Evolutionary conservation across 2,329 filamentous ascomycete genomes (phyloP).

Genomic region (Aphanoascus verrucosus): DNA sequence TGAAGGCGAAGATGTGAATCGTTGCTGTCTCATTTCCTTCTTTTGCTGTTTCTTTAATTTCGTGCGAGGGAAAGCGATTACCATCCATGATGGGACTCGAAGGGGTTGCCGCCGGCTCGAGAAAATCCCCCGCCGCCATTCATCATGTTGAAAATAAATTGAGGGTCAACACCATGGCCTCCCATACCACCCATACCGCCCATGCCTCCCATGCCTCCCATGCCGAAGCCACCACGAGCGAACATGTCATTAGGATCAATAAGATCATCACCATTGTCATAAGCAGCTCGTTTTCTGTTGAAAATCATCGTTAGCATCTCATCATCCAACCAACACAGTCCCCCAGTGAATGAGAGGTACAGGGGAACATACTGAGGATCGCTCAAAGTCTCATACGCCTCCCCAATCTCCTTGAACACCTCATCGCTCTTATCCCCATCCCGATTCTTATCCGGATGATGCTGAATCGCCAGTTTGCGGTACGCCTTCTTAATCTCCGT

Average conservation of each 20-base stretch:
- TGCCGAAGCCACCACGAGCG: conserved; percentile 44
- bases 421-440: conserved; percentile 67
- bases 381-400: conserved; percentile 91
- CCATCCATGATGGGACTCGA: conserved; percentile 21
- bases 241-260: conserved; percentile 84
- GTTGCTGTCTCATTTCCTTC: neutral
- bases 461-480: conserved; percentile 81
- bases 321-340: neutral
- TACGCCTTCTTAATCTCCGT: conserved; percentile 93
- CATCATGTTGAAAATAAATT: conserved; percentile 78
- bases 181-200: conserved; percentile 51
- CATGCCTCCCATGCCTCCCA: conserved; percentile 41
- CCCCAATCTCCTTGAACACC: conserved; percentile 94
- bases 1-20: neutral
- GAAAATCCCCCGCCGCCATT: conserved; percentile 46
- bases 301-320: neutral
- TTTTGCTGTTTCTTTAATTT: neutral
- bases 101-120: conserved; percentile 42
- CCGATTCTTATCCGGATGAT: conserved; percentile 97
- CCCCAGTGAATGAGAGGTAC: too few relatives aligned
- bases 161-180: conserved; percentile 53
- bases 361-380: conserved; percentile 64
- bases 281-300: conserved; percentile 71
- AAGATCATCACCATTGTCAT: conserved; percentile 86
- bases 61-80: neutral